Percentiles rank a stretch among this genome's conserved stretches.
phyloP scores from a whole-genome alignment of 768 basidiomycete genomes.

The Gymnopilus dilepis region DNA sequence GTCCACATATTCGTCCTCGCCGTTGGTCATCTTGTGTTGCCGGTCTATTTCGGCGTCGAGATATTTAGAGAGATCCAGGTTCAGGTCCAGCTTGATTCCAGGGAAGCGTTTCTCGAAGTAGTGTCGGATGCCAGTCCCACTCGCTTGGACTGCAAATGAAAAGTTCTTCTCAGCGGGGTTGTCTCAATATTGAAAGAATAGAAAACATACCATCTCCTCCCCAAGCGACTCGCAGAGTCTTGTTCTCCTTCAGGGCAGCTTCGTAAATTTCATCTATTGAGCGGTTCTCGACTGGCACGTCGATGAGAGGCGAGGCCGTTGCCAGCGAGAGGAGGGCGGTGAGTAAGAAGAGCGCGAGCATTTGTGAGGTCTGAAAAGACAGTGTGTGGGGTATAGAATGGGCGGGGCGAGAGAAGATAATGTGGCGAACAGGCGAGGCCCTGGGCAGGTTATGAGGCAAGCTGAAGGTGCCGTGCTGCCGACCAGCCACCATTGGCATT shows the following conservation, averaged over 20 bases:
- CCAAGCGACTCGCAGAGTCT: slow-evolving; percentile 28
- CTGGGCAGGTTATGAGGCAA: not conserved
- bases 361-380: not conserved
- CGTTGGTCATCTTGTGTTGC: slow-evolving; percentile 17
- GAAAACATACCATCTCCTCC: slow-evolving; percentile 29
- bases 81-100: slow-evolving; percentile 22
- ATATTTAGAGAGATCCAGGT: slow-evolving; percentile 29
- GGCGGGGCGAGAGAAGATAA: not conserved
- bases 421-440: not conserved
- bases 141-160: slow-evolving; percentile 15
- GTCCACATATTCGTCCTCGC: slow-evolving; percentile 21
- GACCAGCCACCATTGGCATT: not conserved
- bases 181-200: not conserved
- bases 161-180: not conserved
- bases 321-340: slow-evolving; percentile 2
- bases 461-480: not conserved
- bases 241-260: slow-evolving; percentile 25
- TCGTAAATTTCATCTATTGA: slow-evolving; percentile 28
- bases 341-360: slow-evolving; percentile 3
- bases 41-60: slow-evolving; percentile 25
- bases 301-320: not conserved
- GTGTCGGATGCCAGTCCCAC: slow-evolving; percentile 16
- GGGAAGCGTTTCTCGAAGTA: slow-evolving; percentile 27
- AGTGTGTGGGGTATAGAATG: not conserved
- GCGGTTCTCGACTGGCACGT: slow-evolving; percentile 22